These are phyloP conservation scores for Lactarius vividus DNA, from an alignment of 768 basidiomycete species.

Conservation along the genomic window DNA sequence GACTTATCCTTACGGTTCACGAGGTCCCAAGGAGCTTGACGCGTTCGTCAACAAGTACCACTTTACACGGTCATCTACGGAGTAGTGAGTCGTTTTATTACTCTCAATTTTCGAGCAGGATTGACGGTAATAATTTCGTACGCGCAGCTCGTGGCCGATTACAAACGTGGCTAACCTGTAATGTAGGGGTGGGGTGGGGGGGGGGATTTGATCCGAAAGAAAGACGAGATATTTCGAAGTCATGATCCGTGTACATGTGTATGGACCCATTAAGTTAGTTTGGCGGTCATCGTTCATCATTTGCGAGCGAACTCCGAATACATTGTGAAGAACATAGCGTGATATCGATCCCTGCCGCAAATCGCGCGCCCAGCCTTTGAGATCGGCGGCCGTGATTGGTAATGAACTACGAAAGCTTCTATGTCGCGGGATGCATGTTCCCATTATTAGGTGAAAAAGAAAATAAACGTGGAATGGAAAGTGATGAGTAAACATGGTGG, in stretches of 20 bases:
- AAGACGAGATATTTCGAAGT: conserved; percentile 11
- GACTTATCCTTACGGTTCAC: conserved; percentile 88
- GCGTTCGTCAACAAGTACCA: conserved; percentile 73
- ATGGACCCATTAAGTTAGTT: background rate
- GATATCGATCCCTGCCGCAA: background rate
- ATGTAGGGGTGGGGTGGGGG: conserved; percentile 24
- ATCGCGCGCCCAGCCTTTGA: background rate
- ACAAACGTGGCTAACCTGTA: conserved; percentile 63
- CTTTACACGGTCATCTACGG: conserved; percentile 61
- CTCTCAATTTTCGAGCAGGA: conserved; percentile 15
- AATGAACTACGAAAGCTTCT: conserved; percentile 2
- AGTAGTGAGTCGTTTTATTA: conserved; percentile 57
- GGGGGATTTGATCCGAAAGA: conserved; percentile 12
- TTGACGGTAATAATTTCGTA: background rate
- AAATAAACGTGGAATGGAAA: background rate
- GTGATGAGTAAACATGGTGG: background rate
- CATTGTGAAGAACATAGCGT: background rate
- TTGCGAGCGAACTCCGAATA: background rate
- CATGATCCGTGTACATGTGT: conserved; percentile 15
- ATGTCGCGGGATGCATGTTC: conserved; percentile 8
- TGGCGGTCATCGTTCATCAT: background rate
- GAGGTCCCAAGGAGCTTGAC: conserved; percentile 87
- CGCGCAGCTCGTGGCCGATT: conserved; percentile 65
- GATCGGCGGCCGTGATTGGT: background rate
- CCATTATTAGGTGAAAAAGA: background rate